Evolutionary conservation across 805 yeast species (phyloP), one percentile per base, ranked within the genome.

Genomic region (Hanseniaspora lachancei): DNA sequence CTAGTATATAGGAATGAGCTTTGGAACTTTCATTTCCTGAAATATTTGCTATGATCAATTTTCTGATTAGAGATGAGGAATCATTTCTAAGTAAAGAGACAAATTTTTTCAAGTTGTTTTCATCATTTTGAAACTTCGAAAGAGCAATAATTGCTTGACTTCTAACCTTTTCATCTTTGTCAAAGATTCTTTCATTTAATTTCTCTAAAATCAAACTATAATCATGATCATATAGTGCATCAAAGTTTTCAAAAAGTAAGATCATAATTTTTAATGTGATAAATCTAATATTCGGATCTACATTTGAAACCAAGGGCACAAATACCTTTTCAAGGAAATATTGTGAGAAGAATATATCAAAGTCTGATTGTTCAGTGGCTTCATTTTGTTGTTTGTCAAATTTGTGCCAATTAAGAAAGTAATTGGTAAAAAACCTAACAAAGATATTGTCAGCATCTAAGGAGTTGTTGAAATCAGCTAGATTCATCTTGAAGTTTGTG

Each of bases 1-100:
- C 75, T 60, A 97, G 76, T 1, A 89, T 96, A 59, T 93, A 97
- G 0, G 96, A 81, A 62, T 84, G 83, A 2, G 86, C 98, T 63
- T 83, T 78, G 62, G 80, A 83, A 61, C 87, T 72, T 0, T 82
- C 74, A n/a, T 66, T 66, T 52, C 77, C 62, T 38, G 80, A 68
- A 42, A 71, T 71, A 46, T 73, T 70, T 2, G 78, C 73, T 7
- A 80, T 79, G 57, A 74, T 74, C 34, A 72, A 63, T 36, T 66
- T 72, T 53, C 56, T 53, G 5, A 53, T 47, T 18, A 39, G 10
- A 5, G 50, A 15, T 9, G 56, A 53, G 52, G 70, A 68, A 46
- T 66, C 71, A 56, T 65, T 63, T 51, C 65, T 63, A 51, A 62
- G 62, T 18, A 47, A 58, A 16, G 61, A 64, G 0, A 71, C 71